Evolutionary conservation across 345 rosid genomes (phyloP), one percentile per base, ranked within the genome.

Genomic region (Camelina neglecta): DNA sequence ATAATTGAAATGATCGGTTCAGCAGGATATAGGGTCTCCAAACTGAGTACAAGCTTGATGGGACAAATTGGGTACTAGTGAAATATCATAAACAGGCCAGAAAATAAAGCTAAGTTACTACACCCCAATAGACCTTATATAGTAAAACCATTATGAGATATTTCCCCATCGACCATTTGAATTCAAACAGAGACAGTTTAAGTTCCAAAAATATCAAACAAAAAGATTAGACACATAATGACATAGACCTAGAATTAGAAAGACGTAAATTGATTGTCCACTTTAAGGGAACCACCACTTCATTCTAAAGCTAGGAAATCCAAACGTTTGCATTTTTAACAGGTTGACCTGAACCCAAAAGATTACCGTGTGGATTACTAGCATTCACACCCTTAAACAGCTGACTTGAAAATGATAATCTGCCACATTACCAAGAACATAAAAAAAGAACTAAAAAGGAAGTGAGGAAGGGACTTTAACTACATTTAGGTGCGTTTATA

Each of bases 401-500:
- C 10, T 24, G 63, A 51, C 56, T 35, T 29, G 13, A 51, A 55
- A 71, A 58, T 49, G n/a, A 58, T 18, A 63, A 57, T 33, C 67
- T 33, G 18, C 13, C 65, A 59, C 18, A 11, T 42, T 18, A 72
- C 67, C 65, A 20, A 54, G 55, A 44, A 16, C 16, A 51, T 6
- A 42, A 13, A 64, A 63, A 53, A 63, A 73, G 29, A 73, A 42
- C 18, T 63, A 38, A 59, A 53, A 47, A 62, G 47, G 69, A 77
- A 69, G 50, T 20, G 5, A 41, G 78, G 67, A 41, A 75, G 72
- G 72, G 72, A 60, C 7, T 60, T 65, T 21, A 82, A 90, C 81
- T 76, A 95, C 99, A 84, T 79, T 86, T 83, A 7, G 98, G 98
- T 23, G 98, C 88, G 42, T 88, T 88, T 51, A 50, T 60, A 72